Evolutionary conservation across 208 protist species (phyloP).

Genomic region (Trichomonas vaginalis): DNA sequence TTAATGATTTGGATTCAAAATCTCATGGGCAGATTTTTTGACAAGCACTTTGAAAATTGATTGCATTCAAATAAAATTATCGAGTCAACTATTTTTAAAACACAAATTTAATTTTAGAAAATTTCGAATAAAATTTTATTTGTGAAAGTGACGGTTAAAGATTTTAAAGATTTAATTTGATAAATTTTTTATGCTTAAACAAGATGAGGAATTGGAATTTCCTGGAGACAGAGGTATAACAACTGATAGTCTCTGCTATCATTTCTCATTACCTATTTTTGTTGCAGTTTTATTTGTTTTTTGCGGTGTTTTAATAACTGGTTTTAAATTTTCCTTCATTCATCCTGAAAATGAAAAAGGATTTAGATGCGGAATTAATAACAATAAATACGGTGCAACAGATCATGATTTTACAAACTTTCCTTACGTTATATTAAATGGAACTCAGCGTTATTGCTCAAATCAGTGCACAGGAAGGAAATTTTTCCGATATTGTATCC

Average conservation of each 20-base stretch:
- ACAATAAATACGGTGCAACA: neutral
- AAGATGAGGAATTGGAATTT: too few relatives aligned
- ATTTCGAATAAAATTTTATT: too few relatives aligned
- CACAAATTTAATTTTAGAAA: too few relatives aligned
- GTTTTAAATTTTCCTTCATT: neutral
- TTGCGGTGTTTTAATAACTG: neutral
- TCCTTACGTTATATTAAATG: neutral
- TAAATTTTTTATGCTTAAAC: too few relatives aligned
- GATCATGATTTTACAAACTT: neutral
- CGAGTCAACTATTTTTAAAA: too few relatives aligned
- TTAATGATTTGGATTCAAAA: too few relatives aligned
- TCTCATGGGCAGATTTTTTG: too few relatives aligned
- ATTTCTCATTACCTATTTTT: neutral
- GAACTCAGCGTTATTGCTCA: neutral
- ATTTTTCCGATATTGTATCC: neutral
- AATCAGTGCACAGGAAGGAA: neutral
- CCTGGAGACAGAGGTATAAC: neutral
- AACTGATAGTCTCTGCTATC: neutral
- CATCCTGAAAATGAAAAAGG: neutral
- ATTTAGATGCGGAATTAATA: neutral
- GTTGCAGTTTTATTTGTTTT: neutral
- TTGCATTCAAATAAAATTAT: too few relatives aligned
- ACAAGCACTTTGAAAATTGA: too few relatives aligned
- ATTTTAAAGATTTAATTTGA: too few relatives aligned
- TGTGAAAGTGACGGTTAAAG: too few relatives aligned